Base-by-base conservation (phyloP, 2,329 filamentous ascomycete genomes). In the Sporothrix protearum region DNA sequence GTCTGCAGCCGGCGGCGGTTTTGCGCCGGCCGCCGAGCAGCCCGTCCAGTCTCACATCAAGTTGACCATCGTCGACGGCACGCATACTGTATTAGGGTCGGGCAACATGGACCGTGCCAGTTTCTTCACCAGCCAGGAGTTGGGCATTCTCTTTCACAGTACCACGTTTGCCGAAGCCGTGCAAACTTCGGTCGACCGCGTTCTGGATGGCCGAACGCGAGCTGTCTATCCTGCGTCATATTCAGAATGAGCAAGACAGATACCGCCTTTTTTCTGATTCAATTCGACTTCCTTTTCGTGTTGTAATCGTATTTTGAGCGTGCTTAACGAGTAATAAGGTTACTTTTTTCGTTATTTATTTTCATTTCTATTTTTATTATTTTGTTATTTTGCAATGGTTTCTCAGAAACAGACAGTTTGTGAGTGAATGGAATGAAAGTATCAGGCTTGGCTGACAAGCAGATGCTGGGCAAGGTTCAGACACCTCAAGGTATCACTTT, bases 61-160 rank as follows among this genome's bases (percentile, higher is more conserved):
- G 79, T 85, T 94, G 77, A 91, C 88, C 0, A 84, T 94, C 70
- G 86, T 95, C 2, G 93, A 96, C 78, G 83, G 84, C 0, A 83
- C 88, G 73, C 87, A 89, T 25, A 83, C 90, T 1, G 84, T 96
- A 0, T 81, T 96, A 2, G 93, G 93, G 0, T 94, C 91, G 22
- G 92, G 92, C 0, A 96, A 96, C 78, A 88, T 94, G 85, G 93
- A 96, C 80, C 86, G 92, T 0, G 92, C 93, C 8, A 94, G 91
- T 78, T 96, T 92, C 91, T 94, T 88, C 80, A 96, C 93, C 5
- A 94, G 91, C 78, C 93, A 96, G 80, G 93, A 96, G 80, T 82
- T 96, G 28, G 92, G 92, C 0, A 82, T 96, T 39, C 76, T 89
- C 53, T 85, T 89, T 70, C 80, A 85, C 59, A 80, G 79, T 42